A percentile compares a stretch with the other conserved stretches of the same genome.
These are phyloP conservation scores for Pseudogymnoascus sp. DNA, from an alignment of 2,329 filamentous ascomycete genomes.

Conservation along the genomic window DNA sequence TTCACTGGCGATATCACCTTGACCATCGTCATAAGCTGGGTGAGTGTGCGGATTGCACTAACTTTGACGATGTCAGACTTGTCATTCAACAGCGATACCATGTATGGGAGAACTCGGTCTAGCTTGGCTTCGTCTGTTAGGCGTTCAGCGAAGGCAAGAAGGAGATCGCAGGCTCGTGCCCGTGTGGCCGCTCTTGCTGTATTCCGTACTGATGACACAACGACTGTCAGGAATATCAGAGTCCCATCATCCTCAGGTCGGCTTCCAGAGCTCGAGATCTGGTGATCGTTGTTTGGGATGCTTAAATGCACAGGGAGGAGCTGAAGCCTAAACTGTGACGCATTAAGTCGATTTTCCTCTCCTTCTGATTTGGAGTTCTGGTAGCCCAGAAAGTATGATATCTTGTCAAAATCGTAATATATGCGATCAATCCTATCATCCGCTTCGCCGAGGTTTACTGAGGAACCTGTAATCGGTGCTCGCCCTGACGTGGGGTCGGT, in stretches of 20 bases:
- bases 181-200: slow-evolving; percentile 84
- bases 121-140: slow-evolving; percentile 93
- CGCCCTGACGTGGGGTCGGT: slow-evolving; percentile 83
- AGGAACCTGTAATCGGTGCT: slow-evolving; percentile 58
- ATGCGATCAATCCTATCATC: slow-evolving; percentile 93
- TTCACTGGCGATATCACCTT: slow-evolving; percentile 77
- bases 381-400: slow-evolving; percentile 86
- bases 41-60: slow-evolving; percentile 76
- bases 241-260: slow-evolving; percentile 77
- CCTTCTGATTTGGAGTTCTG: slow-evolving; percentile 34
- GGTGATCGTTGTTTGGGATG: slow-evolving; percentile 76
- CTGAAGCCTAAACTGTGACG: slow-evolving; percentile 45
- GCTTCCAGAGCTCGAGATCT: slow-evolving; percentile 52
- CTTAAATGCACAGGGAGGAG: slow-evolving; percentile 78
- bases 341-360: slow-evolving; percentile 22
- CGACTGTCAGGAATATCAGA: slow-evolving; percentile 80
- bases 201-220: slow-evolving; percentile 82
- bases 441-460: slow-evolving; percentile 71
- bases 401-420: slow-evolving; percentile 94
- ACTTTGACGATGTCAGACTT: slow-evolving; percentile 77
- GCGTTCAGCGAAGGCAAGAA: slow-evolving; percentile 84
- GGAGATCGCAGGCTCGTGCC: slow-evolving; percentile 80
- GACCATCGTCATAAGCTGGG: slow-evolving; percentile 81
- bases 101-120: slow-evolving; percentile 84
- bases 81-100: slow-evolving; percentile 77